Conservation (phyloP, 345 rosid genomes). For the Salix suchowensis region DNA sequence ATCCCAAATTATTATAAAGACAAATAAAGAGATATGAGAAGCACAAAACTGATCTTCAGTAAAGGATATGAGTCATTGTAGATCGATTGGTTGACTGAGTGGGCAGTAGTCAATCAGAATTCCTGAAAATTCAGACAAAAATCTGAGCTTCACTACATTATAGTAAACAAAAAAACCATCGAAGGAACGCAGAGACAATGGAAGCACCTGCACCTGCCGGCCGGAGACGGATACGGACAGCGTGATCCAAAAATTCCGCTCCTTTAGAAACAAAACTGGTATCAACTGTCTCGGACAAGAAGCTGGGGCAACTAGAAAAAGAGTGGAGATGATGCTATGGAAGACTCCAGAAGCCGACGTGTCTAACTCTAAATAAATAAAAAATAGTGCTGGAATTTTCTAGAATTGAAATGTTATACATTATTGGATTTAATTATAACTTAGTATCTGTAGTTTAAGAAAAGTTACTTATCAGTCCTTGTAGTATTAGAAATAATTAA, state of each 20-base stretch:
- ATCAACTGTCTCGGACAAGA: background rate
- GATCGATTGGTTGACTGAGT: background rate
- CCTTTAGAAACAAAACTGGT: background rate
- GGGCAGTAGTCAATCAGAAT: background rate
- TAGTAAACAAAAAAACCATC: background rate
- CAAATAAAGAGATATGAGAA: background rate
- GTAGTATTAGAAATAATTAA: too few species aligned
- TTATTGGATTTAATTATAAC: background rate
- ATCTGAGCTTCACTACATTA: background rate
- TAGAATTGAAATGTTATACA: background rate
- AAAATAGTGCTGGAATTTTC: background rate
- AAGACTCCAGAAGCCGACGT: conserved; percentile 11
- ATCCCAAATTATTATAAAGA: background rate
- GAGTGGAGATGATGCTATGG: background rate
- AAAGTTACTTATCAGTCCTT: too few species aligned
- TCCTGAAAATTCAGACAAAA: background rate
- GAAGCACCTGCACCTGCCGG: background rate
- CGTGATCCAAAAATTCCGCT: background rate
- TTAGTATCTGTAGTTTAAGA: background rate
- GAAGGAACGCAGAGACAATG: background rate
- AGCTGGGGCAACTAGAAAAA: too few species aligned
- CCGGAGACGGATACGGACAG: background rate
- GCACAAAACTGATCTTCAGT: conserved; percentile 8
- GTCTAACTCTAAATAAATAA: background rate
- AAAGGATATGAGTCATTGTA: conserved; percentile 21